phyloP scores from a whole-genome alignment of 768 basidiomycete species.

The Dendrothele bispora region DNA sequence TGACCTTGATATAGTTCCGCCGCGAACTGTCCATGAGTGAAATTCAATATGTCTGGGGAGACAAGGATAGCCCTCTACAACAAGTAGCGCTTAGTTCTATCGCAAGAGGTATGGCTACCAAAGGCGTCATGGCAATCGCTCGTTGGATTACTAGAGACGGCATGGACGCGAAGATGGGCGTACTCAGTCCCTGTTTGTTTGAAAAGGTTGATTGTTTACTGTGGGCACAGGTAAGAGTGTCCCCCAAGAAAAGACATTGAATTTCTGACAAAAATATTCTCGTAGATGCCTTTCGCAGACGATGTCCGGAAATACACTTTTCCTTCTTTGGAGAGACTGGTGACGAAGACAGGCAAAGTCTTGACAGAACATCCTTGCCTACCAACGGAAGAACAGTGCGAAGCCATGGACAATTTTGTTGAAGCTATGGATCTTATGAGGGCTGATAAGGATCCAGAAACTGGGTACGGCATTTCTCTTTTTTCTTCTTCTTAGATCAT shows the following conservation, averaged over 20 bases:
- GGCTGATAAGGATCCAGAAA: slow-evolving; percentile 71
- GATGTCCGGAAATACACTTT: slow-evolving; percentile 89
- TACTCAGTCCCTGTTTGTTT: slow-evolving; percentile 62
- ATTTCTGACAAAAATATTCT: background rate
- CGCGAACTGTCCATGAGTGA: slow-evolving; percentile 84
- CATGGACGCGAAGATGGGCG: slow-evolving; percentile 83
- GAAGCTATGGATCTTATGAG: slow-evolving; percentile 86
- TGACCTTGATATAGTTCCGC: slow-evolving; percentile 73
- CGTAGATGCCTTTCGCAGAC: slow-evolving; percentile 92
- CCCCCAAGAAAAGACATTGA: too few species aligned
- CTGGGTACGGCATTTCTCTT: slow-evolving; percentile 47
- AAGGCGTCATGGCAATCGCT: slow-evolving; percentile 72
- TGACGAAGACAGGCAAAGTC: slow-evolving; percentile 72
- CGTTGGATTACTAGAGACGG: slow-evolving; percentile 78
- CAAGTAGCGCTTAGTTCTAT: slow-evolving; percentile 89
- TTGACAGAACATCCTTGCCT: slow-evolving; percentile 79
- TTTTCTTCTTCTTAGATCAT: too few species aligned
- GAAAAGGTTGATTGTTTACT: slow-evolving; percentile 76
- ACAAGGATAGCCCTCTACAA: slow-evolving; percentile 59
- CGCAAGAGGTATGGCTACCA: slow-evolving; percentile 75
- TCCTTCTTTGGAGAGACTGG: slow-evolving; percentile 70
- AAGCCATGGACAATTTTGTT: slow-evolving; percentile 86
- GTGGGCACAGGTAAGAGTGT: slow-evolving; percentile 71
- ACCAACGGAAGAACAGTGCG: slow-evolving; percentile 74
- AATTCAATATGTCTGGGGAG: slow-evolving; percentile 82